Base-by-base conservation (phyloP, 345 rosid genomes). In the Citrus sinensis region DNA sequence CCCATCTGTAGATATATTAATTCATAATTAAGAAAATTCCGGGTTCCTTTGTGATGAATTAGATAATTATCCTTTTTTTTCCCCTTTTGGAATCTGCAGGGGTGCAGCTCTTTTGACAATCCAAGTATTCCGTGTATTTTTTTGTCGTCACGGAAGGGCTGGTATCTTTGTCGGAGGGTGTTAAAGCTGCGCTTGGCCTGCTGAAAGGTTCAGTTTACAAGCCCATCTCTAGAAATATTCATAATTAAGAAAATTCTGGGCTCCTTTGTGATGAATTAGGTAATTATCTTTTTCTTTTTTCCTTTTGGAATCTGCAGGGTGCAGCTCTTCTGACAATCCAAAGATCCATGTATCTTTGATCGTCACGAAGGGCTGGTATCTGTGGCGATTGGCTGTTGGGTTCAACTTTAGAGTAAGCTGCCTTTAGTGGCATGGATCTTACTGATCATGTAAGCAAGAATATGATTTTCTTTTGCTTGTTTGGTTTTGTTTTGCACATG, bases 341-440 rank as follows among this genome's bases (percentile, higher is more conserved):
- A 78, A 89, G 51, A 67, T 86, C 93, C 94, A 63, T 92, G 90
- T 80, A 88, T 93, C 82, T 93, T 93, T 65, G 94, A 95, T 84
- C 93, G 93, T 51, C 87, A 80, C 22, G 97, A 74, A 90, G 7
- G 37, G 37, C 37, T 35, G 7, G 37, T 35, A 6, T 35, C 6
- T 35, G 4, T 32, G 99, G 99, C 24, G 99, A 93, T 69, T 93
- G 99, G 99, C 87, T 93, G 66, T 79, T 87, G 32, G 97, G 98
- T 67, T 93, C 98, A 58, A 95, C 83, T 84, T 8, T 92, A 56
- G 97, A 93, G 87, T 93, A 90, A 1, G 99, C 94, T 66, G 97
- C 98, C 67, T 70, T 92, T 58, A 95, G 98, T 19, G 96, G 99
- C 84, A 88, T 83, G 81, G 86, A 97, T 58, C 87, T 95, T 13